Conservation (phyloP, 345 rosid species). For the Populus deltoides region DNA sequence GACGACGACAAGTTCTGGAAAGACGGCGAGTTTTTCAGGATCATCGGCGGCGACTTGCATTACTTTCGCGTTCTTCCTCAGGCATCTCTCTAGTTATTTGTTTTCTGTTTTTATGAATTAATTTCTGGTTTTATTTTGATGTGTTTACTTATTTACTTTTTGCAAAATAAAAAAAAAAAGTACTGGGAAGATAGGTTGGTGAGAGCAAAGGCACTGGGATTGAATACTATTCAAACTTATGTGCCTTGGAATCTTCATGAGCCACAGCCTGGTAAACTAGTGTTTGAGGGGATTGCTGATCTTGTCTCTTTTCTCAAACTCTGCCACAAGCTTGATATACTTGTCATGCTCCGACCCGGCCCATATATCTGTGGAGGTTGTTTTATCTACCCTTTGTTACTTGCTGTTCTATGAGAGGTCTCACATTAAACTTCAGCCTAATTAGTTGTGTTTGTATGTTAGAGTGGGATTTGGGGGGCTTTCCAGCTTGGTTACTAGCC, state of each 20-base stretch:
- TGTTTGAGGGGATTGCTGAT: slow-evolving; percentile 78
- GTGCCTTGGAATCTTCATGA: slow-evolving; percentile 97
- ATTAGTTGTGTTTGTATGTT: slow-evolving; percentile 19
- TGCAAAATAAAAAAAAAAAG: slow-evolving; percentile 34
- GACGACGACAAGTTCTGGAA: slow-evolving; percentile 78
- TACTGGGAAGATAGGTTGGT: slow-evolving; percentile 88
- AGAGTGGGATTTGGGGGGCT: slow-evolving; percentile 98
- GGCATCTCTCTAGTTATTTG: slow-evolving; percentile 35
- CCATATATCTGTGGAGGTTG: slow-evolving; percentile 94
- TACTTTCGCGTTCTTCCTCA: slow-evolving; percentile 82
- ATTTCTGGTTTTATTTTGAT: neutral
- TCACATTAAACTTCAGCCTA: no score
- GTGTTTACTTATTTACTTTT: neutral
- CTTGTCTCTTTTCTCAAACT: slow-evolving; percentile 65
- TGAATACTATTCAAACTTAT: slow-evolving; percentile 83
- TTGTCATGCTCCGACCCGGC: slow-evolving; percentile 92
- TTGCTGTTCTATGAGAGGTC: neutral
- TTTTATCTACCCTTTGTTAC: neutral
- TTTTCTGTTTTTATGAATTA: neutral
- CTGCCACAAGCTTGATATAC: slow-evolving; percentile 70
- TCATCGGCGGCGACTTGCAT: slow-evolving; percentile 93
- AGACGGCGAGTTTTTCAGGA: slow-evolving; percentile 63
- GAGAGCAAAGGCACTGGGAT: slow-evolving; percentile 81
- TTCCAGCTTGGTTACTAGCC: slow-evolving; percentile 89
- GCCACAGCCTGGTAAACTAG: slow-evolving; percentile 67